These are phyloP conservation scores for Phytophthora pluvialis DNA, from an alignment of 352 stramenopile species.

Conservation along the genomic window DNA sequence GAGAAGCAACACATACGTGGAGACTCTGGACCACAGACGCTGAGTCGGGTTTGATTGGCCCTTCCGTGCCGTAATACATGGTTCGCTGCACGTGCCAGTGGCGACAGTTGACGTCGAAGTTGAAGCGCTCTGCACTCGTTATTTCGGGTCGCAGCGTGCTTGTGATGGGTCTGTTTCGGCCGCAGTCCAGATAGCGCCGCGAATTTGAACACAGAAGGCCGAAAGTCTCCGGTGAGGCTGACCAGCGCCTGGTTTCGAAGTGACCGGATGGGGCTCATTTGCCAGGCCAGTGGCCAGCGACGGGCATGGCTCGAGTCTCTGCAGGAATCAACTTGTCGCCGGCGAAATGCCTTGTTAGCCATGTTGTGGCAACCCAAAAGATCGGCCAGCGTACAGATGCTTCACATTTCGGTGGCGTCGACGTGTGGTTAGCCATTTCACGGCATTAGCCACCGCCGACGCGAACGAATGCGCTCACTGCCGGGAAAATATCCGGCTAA, in stretches of 20 bases:
- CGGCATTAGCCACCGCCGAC: constrained; percentile 7
- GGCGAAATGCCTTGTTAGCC: constrained; percentile 8
- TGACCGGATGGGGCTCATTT: constrained; percentile 36
- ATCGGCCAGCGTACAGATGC: constrained; percentile 1
- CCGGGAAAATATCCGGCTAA: background rate
- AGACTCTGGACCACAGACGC: constrained; percentile 29
- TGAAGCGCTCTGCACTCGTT: constrained; percentile 19
- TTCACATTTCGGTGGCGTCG: constrained; percentile 6
- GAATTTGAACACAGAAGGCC: constrained; percentile 33
- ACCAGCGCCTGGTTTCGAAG: constrained; percentile 33
- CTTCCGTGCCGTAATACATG: constrained; percentile 21
- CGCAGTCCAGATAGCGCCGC: constrained; percentile 33
- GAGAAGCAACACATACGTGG: constrained; percentile 22
- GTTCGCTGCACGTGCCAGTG: background rate
- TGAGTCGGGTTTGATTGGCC: constrained; percentile 2
- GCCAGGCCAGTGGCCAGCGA: constrained; percentile 35
- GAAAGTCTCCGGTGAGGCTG: constrained; percentile 27
- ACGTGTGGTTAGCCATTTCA: constrained; percentile 25
- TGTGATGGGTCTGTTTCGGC: constrained; percentile 18
- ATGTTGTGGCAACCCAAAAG: constrained; percentile 19
- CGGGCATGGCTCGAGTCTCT: constrained; percentile 5
- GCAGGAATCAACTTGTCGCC: constrained; percentile 25
- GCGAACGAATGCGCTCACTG: constrained; percentile 22
- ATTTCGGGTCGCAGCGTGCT: constrained; percentile 5
- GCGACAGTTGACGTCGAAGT: constrained; percentile 4